A percentile compares a stretch with the other conserved stretches of the same genome.
Evolutionary conservation across 2,329 filamentous ascomycete genomes (phyloP).

Genomic region (Karstenula rhodostoma): DNA sequence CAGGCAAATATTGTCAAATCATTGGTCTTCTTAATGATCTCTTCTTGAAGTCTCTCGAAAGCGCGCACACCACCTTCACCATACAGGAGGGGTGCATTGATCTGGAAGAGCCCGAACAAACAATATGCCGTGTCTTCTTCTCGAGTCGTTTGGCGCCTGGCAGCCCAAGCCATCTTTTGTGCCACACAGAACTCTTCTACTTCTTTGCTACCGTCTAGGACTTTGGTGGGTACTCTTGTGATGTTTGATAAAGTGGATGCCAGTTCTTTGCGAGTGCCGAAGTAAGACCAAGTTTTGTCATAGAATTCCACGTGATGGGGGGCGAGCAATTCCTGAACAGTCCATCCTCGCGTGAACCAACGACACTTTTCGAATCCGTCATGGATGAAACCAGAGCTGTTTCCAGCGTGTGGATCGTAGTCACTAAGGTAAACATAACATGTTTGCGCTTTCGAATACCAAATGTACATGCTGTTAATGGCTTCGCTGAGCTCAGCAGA

Average conservation of each 20-base stretch:
- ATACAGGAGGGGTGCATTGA: slow-evolving; percentile 36
- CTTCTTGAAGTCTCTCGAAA: slow-evolving; percentile 24
- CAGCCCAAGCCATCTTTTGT: slow-evolving; percentile 20
- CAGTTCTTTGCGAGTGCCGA: slow-evolving; percentile 9
- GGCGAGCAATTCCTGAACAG: slow-evolving; percentile 18
- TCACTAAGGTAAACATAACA: slow-evolving; percentile 22
- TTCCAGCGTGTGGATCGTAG: neutral
- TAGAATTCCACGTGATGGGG: slow-evolving; percentile 18
- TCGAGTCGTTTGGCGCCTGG: slow-evolving; percentile 15
- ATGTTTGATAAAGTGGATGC: neutral
- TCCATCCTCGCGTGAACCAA: slow-evolving; percentile 24
- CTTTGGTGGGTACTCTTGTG: neutral
- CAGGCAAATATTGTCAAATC: slow-evolving; percentile 22
- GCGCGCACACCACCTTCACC: slow-evolving; percentile 33
- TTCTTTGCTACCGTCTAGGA: neutral
- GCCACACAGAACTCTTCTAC: slow-evolving; percentile 6
- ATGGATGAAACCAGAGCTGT: neutral
- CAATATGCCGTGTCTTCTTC: slow-evolving; percentile 41
- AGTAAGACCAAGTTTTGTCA: slow-evolving; percentile 10
- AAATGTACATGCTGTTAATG: slow-evolving; percentile 19
- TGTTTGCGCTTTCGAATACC: slow-evolving; percentile 14
- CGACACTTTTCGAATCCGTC: neutral
- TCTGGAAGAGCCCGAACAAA: slow-evolving; percentile 35
- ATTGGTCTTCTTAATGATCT: slow-evolving; percentile 22
- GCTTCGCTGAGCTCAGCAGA: slow-evolving; percentile 8